Evolutionary conservation across 2,329 filamentous ascomycete genomes (phyloP).

Genomic region (Monosporascus sp.): DNA sequence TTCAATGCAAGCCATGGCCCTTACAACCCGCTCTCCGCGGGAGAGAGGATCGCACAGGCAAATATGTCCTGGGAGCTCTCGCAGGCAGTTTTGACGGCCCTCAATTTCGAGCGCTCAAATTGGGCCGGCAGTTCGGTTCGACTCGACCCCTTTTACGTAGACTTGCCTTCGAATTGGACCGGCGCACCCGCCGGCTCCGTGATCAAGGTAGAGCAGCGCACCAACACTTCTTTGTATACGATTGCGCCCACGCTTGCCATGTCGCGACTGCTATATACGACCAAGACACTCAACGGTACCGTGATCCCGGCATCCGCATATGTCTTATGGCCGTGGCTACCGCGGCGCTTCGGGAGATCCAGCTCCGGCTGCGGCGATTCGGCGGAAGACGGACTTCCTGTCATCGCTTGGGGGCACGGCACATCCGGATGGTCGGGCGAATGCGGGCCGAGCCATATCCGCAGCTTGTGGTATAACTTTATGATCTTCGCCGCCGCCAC

Average conservation of each 20-base stretch:
- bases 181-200: not conserved
- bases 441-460: constrained; percentile 2
- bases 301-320: constrained; percentile 5
- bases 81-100: constrained; percentile 1
- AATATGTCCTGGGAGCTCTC: not conserved
- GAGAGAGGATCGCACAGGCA: not conserved
- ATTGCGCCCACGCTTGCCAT: constrained; percentile 1
- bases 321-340: constrained; percentile 5
- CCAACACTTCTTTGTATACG: constrained; percentile 3
- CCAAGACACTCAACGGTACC: constrained; percentile 3
- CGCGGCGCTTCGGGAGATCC: not conserved
- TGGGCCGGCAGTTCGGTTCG: constrained; percentile 1
- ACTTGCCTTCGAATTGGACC: not conserved
- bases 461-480: constrained; percentile 2
- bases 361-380: not conserved
- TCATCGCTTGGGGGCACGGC: constrained; percentile 5
- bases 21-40: not conserved
- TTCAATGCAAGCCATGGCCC: not conserved
- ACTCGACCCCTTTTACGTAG: constrained; percentile 3
- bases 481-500: constrained; percentile 1
- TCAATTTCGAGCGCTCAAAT: constrained; percentile 4
- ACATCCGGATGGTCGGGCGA: constrained; percentile 1
- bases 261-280: constrained; percentile 6
- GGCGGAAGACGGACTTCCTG: not conserved
- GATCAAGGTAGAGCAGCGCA: constrained; percentile 4